Base-by-base conservation (phyloP, 2,329 filamentous ascomycete genomes). In the Phoma sp. region DNA sequence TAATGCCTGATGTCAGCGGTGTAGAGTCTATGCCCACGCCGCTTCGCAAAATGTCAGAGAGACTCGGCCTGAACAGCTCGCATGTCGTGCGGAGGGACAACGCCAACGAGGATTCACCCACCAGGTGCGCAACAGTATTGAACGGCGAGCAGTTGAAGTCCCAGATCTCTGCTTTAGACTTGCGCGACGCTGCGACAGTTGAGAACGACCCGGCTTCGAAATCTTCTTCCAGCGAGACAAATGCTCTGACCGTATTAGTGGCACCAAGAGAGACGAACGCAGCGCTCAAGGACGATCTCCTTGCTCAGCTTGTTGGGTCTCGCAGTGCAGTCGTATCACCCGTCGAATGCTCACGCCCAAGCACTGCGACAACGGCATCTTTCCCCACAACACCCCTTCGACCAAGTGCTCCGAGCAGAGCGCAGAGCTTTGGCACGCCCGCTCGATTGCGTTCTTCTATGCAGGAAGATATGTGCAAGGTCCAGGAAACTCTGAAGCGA, bases 11-110 rank as follows among this genome's bases (percentile, higher is more conserved):
- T 4, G 27, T 32, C 4, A 35, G 45, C 9, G 43, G 36, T 12
- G 2, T 36, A 19, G 63, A 61, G 15, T 54, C 51, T 3, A 47
- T 57, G 39, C 61, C 59, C 12, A 64, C 61, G n/a, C 63, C 63
- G 5, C 24, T 65, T 21, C 57, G 61, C 22, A 61, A 43, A 13
- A 62, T 62, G 21, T 55, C 51, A 0, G 56, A 63, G 45, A 57
- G 52, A 39, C 59, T 64, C n/a, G 43, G 46, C 4, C n/a, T 60
- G 24, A 40, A 9, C 12, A 55, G 51, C 37, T 40, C 51, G 6
- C 22, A 55, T 35, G 36, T 51, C 8, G 17, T 46, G 8, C 46
- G 31, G 3, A 46, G 40, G 36, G 46, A 21, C 2, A 41, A 15
- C 4, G 17, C 19, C 17, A 8, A 43, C 4, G 40, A 50, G 37